These are phyloP conservation scores for Gloeopeniophorella convolvens DNA, from an alignment of 768 basidiomycete species.

Conservation along the genomic window DNA sequence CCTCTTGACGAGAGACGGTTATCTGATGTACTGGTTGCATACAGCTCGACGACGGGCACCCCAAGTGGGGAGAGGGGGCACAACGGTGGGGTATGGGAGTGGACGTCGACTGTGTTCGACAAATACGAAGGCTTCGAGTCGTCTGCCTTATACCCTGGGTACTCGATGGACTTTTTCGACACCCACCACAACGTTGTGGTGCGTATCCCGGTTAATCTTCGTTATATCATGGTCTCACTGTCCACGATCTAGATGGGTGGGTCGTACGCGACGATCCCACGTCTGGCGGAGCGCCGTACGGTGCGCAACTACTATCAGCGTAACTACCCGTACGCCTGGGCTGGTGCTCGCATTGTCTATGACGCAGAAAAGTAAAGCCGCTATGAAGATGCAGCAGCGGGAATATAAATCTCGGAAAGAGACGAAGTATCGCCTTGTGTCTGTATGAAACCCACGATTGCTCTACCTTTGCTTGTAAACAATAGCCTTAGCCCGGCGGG, in stretches of 20 bases:
- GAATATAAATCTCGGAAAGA: too few species aligned
- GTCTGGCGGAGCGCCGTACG: conserved; percentile 66
- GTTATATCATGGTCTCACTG: conserved; percentile 10
- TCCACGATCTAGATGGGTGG: conserved; percentile 65
- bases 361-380: conserved; percentile 27
- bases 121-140: conserved; percentile 67
- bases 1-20: not conserved
- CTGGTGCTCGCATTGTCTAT: conserved; percentile 66
- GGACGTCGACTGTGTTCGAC: conserved; percentile 81
- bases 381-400: not conserved
- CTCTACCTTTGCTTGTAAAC: too few species aligned
- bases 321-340: conserved; percentile 87
- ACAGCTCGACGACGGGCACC: conserved; percentile 63
- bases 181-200: conserved; percentile 81
- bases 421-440: too few species aligned
- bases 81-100: conserved; percentile 98
- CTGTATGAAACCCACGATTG: too few species aligned
- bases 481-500: too few species aligned
- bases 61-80: conserved; percentile 52
- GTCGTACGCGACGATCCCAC: conserved; percentile 81
- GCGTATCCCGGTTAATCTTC: conserved; percentile 30
- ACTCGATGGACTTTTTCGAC: conserved; percentile 90
- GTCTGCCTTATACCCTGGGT: conserved; percentile 84
- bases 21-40: conserved; percentile 2
- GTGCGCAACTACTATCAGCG: conserved; percentile 90